Evolutionary conservation across 495 filamentous ascomycete species (phyloP).

Genomic region (Xylaria cubensis): DNA sequence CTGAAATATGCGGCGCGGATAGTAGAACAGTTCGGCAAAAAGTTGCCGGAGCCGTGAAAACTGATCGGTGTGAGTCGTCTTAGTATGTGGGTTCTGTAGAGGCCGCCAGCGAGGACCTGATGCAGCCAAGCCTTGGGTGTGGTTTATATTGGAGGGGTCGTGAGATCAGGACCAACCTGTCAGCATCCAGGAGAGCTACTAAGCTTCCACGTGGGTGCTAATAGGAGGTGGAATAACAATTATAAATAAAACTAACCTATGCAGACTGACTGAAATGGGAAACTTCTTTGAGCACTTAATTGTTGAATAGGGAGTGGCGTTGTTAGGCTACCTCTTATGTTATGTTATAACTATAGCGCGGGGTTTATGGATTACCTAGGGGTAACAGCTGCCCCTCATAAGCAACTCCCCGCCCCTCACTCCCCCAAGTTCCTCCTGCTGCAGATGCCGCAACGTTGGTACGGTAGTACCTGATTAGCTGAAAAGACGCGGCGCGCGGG

Average conservation of each 20-base stretch:
- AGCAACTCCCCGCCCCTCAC: neutral
- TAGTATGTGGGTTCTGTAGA: neutral
- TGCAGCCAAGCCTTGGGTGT: constrained; percentile 26
- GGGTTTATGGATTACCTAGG: neutral
- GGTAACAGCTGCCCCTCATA: neutral
- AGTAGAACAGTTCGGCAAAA: constrained; percentile 1
- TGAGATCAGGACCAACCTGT: constrained; percentile 13
- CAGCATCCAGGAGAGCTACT: neutral
- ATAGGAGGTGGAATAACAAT: neutral
- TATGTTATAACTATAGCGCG: neutral
- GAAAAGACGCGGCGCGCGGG: constrained; percentile 11
- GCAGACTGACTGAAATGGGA: neutral
- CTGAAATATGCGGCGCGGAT: neutral
- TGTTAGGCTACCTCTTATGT: neutral
- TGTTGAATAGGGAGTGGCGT: neutral
- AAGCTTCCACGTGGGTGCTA: neutral
- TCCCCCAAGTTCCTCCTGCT: neutral
- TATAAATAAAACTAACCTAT: neutral
- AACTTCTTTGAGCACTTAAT: neutral
- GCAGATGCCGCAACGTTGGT: neutral
- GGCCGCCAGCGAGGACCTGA: constrained; percentile 20
- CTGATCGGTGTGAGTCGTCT: neutral
- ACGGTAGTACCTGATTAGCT: neutral
- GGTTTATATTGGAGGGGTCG: constrained; percentile 8
- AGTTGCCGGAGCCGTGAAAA: constrained; percentile 8